Percentiles rank a stretch among this genome's conserved stretches.
These are phyloP conservation scores for Harringtonia lauricola DNA, from an alignment of 2,329 filamentous ascomycete genomes.

Conservation along the genomic window DNA sequence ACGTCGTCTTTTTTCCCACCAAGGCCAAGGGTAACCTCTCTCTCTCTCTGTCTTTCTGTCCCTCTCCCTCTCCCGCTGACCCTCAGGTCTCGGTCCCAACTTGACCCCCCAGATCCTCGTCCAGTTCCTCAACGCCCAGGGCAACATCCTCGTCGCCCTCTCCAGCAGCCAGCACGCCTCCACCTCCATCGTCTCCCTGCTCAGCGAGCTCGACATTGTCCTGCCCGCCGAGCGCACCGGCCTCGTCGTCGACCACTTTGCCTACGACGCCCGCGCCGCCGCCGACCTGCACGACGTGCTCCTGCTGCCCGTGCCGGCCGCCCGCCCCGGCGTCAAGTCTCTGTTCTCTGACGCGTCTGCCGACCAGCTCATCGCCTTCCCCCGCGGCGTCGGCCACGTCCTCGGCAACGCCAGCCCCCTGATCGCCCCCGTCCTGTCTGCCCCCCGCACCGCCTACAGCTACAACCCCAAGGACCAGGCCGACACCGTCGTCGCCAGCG, in stretches of 20 bases:
- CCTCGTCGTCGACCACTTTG: slow-evolving; percentile 90
- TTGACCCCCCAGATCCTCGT: slow-evolving; percentile 78
- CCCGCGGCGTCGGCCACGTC: slow-evolving; percentile 67
- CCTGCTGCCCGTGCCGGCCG: slow-evolving; percentile 57
- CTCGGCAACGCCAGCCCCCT: slow-evolving; percentile 64
- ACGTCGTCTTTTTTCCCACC: slow-evolving; percentile 77
- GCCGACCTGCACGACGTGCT: slow-evolving; percentile 81
- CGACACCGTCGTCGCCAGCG: slow-evolving; percentile 62
- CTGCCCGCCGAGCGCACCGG: slow-evolving; percentile 79
- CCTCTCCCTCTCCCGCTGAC: background rate
- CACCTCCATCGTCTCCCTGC: slow-evolving; percentile 62
- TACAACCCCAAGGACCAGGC: slow-evolving; percentile 87
- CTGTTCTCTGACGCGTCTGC: slow-evolving; percentile 54
- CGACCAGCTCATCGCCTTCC: slow-evolving; percentile 60
- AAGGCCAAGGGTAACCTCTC: slow-evolving; percentile 66
- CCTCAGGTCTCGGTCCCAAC: slow-evolving; percentile 69
- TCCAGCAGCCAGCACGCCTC: slow-evolving; percentile 62
- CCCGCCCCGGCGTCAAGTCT: slow-evolving; percentile 59
- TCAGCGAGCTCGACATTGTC: slow-evolving; percentile 79
- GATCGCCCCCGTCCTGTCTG: slow-evolving; percentile 70
- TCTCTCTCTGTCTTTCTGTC: slow-evolving; percentile 4
- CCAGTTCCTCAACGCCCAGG: slow-evolving; percentile 80
- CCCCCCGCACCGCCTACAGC: slow-evolving; percentile 76
- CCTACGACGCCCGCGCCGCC: slow-evolving; percentile 70
- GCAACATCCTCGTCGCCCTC: slow-evolving; percentile 82